These are phyloP conservation scores for Coemansia sp. DNA, from an alignment of 371 early-diverging fungal species.

Conservation along the genomic window DNA sequence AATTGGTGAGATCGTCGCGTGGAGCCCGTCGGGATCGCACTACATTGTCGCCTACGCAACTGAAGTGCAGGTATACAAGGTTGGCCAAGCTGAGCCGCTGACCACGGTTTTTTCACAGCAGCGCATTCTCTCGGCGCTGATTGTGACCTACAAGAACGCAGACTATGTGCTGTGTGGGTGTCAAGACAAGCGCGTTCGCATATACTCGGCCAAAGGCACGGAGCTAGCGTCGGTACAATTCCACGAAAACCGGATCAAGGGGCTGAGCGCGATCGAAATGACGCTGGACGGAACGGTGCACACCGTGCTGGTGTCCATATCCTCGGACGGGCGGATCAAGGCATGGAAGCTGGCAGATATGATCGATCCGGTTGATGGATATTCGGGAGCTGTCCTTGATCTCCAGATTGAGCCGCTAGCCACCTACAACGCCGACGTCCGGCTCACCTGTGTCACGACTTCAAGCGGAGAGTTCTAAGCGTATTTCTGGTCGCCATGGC, in stretches of 20 bases:
- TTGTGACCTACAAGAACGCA: conserved; percentile 51
- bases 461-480: conserved; percentile 20
- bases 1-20: conserved; percentile 67
- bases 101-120: conserved; percentile 55
- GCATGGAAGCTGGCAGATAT: conserved; percentile 65
- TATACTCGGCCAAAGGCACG: conserved; percentile 60
- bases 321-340: conserved; percentile 73
- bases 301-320: conserved; percentile 59
- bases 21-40: conserved; percentile 71
- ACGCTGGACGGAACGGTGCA: conserved; percentile 52
- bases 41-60: conserved; percentile 78
- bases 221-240: conserved; percentile 59
- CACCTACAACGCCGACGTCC: conserved; percentile 65
- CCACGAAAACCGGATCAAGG: conserved; percentile 64
- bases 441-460: conserved; percentile 63
- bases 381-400: background rate
- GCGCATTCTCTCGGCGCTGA: conserved; percentile 56
- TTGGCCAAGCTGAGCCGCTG: conserved; percentile 26
- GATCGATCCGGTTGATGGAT: conserved; percentile 16
- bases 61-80: conserved; percentile 65
- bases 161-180: conserved; percentile 68
- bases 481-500: background rate
- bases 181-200: conserved; percentile 69
- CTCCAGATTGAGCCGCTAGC: conserved; percentile 54
- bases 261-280: conserved; percentile 49